These are phyloP conservation scores for Pseudoneurospora amorphoporcata DNA, from an alignment of 495 filamentous ascomycete genomes.

Conservation along the genomic window DNA sequence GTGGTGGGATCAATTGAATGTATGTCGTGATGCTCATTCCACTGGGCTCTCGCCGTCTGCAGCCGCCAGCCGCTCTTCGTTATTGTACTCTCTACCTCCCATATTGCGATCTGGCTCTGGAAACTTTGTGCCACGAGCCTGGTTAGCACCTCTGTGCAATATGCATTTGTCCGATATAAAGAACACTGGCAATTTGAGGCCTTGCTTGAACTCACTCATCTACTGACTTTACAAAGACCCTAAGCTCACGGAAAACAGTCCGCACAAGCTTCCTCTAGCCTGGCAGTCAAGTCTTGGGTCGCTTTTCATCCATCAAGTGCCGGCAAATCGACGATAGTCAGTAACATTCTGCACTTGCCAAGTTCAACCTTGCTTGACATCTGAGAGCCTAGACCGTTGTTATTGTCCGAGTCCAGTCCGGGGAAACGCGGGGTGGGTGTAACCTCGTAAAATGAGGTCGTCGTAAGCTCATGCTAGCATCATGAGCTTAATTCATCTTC, in stretches of 20 bases:
- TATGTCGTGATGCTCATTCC: background rate
- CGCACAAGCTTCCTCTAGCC: background rate
- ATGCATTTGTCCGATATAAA: background rate
- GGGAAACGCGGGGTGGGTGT: background rate
- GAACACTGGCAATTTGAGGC: background rate
- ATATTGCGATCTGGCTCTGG: background rate
- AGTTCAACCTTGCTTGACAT: background rate
- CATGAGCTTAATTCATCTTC: background rate
- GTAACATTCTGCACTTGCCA: background rate
- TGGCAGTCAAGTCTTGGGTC: background rate
- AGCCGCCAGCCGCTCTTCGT: background rate
- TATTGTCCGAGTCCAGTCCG: background rate
- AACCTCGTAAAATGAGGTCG: background rate
- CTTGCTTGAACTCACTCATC: background rate
- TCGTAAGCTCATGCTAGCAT: background rate
- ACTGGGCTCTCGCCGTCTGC: background rate
- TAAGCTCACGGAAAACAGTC: background rate
- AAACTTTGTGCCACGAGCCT: background rate
- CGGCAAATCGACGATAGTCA: background rate
- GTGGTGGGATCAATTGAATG: background rate
- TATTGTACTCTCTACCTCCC: background rate
- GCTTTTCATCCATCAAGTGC: background rate
- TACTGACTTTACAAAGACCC: background rate
- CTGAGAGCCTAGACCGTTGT: background rate
- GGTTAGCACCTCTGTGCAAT: background rate